A percentile compares a stretch with the other conserved stretches of the same genome.
Conservation (phyloP, 768 basidiomycete species). For the Naganishia friedmannii region DNA sequence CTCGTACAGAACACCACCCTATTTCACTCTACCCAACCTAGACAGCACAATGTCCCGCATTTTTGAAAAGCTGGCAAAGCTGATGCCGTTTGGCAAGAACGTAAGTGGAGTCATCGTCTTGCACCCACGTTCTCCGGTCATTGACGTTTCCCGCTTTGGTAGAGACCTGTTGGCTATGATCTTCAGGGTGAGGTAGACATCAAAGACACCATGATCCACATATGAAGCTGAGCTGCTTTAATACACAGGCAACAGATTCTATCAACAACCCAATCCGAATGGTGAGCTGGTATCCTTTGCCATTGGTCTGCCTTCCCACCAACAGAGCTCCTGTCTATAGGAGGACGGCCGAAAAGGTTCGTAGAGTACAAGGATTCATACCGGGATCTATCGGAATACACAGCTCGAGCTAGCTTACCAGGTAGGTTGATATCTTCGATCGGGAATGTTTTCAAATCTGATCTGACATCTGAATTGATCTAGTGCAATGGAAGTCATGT, state of each 20-base stretch:
- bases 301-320: too few species aligned
- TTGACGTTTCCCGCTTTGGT: not conserved
- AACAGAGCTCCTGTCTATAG: not conserved
- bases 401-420: constrained; percentile 12
- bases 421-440: not conserved
- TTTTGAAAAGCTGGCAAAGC: constrained; percentile 22
- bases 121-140: not conserved
- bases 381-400: constrained; percentile 24
- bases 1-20: too few species aligned
- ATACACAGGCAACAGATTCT: constrained; percentile 25
- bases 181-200: not conserved
- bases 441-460: not conserved
- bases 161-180: constrained; percentile 28
- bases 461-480: not conserved
- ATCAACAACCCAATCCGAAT: constrained; percentile 25
- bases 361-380: constrained; percentile 29
- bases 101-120: not conserved
- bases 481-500: constrained; percentile 31
- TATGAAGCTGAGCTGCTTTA: not conserved
- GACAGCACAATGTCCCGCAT: constrained; percentile 21
- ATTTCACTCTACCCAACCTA: too few species aligned
- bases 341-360: constrained; percentile 25
- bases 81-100: constrained; percentile 24
- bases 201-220: not conserved
- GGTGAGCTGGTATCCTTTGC: not conserved